Conservation (phyloP, 2,329 filamentous ascomycete genomes). For the Aquanectria penicillioides region DNA sequence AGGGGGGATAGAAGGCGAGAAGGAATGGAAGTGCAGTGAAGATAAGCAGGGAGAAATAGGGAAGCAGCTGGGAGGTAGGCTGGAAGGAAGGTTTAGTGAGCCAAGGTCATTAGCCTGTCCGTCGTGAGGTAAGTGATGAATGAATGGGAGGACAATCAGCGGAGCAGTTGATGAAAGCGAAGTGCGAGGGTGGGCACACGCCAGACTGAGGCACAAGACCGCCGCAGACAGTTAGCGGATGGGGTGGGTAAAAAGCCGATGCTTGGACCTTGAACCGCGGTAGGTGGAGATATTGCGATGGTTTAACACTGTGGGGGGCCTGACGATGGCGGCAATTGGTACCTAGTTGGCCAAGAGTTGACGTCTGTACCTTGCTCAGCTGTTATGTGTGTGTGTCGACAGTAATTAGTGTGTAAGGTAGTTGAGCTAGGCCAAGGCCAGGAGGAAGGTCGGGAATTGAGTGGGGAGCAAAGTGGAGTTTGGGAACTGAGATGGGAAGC, state of each 20-base stretch:
- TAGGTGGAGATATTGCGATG: conserved; percentile 9
- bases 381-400: conserved; percentile 8
- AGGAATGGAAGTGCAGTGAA: neutral
- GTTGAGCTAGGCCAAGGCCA: conserved; percentile 8
- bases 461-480: conserved; percentile 18
- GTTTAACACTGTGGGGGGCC: conserved; percentile 18
- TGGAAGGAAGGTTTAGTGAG: too few relatives aligned
- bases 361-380: conserved; percentile 11
- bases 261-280: conserved; percentile 8
- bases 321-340: conserved; percentile 15
- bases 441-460: conserved; percentile 9
- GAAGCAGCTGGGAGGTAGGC: neutral
- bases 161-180: neutral
- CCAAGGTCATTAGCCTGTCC: neutral
- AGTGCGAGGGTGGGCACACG: conserved; percentile 4
- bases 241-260: conserved; percentile 14
- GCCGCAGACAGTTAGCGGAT: conserved; percentile 16
- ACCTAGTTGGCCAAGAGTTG: conserved; percentile 4
- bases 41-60: neutral
- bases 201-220: neutral
- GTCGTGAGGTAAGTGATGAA: neutral
- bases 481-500: too few relatives aligned
- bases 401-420: conserved; percentile 5
- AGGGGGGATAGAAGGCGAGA: neutral
- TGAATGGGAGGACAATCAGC: neutral